Evolutionary conservation across 1,284 basidiomycete genomes (phyloP).

Genomic region (Porodaedalea pini): DNA sequence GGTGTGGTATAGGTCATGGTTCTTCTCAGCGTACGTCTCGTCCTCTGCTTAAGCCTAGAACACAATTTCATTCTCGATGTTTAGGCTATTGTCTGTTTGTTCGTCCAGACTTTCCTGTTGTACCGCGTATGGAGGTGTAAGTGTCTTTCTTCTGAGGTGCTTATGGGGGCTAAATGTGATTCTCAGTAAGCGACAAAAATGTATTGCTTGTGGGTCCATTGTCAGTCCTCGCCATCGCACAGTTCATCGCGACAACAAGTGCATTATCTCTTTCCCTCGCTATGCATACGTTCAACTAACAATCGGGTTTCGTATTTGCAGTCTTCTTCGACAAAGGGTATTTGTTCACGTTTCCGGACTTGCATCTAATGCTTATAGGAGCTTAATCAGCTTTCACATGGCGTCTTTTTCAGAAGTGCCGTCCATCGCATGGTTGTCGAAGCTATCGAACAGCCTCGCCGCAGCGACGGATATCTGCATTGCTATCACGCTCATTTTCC

Average conservation of each 20-base stretch:
- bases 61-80: not conserved
- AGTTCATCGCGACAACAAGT: slow-evolving; percentile 10
- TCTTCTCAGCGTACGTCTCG: slow-evolving; percentile 4
- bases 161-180: not conserved
- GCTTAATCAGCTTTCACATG: not conserved
- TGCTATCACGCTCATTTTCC: slow-evolving; percentile 18
- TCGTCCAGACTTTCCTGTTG: slow-evolving; percentile 19
- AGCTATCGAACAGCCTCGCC: slow-evolving; percentile 11
- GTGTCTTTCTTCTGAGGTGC: not conserved
- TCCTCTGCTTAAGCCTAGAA: too few relatives aligned
- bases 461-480: slow-evolving; percentile 20
- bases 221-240: not conserved
- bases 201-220: slow-evolving; percentile 3
- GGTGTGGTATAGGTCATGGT: slow-evolving; percentile 11
- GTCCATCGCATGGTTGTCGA: slow-evolving; percentile 12
- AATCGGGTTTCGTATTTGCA: not conserved
- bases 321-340: slow-evolving; percentile 10
- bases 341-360: not conserved
- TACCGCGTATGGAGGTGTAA: slow-evolving; percentile 17
- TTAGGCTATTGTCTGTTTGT: slow-evolving; percentile 15
- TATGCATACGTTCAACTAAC: not conserved
- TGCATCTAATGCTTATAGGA: not conserved
- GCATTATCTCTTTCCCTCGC: not conserved
- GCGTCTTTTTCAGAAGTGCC: not conserved
- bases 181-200: slow-evolving; percentile 16